Percentiles rank a stretch among this genome's conserved stretches.
These are phyloP conservation scores for Pseudogymnoascus sp. DNA, from an alignment of 2,329 filamentous ascomycete genomes.

Conservation along the genomic window DNA sequence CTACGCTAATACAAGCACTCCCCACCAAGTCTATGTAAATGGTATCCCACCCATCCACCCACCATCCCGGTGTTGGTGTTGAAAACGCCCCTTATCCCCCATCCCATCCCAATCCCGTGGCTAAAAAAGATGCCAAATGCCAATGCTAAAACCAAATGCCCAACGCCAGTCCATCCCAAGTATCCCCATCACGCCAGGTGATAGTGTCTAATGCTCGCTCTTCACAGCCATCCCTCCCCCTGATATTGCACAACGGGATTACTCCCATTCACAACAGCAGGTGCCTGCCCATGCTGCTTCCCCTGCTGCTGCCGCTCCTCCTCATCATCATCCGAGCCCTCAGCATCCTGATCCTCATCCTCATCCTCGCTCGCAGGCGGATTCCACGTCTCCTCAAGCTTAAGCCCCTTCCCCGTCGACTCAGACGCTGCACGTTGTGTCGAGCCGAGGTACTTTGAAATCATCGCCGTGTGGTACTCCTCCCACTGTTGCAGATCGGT, in stretches of 20 bases:
- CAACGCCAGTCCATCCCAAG: neutral
- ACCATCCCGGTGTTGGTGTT: neutral
- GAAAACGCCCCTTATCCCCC: neutral
- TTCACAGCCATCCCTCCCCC: neutral
- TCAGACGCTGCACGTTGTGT: slow-evolving; percentile 34
- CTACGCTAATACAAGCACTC: neutral
- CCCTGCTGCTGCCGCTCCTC: neutral
- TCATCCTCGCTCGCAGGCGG: slow-evolving; percentile 55
- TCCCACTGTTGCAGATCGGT: slow-evolving; percentile 40
- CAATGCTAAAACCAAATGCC: neutral
- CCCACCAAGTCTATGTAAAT: neutral
- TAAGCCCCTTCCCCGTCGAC: slow-evolving; percentile 61
- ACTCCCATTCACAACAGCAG: neutral
- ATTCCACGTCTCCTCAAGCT: slow-evolving; percentile 73
- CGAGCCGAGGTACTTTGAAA: slow-evolving; percentile 45
- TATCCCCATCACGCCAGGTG: neutral
- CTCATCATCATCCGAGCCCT: slow-evolving; percentile 22
- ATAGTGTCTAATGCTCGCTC: neutral
- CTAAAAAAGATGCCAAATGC: neutral
- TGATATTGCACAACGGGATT: neutral
- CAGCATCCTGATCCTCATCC: slow-evolving; percentile 35
- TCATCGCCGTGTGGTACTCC: slow-evolving; percentile 43
- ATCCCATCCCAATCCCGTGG: neutral
- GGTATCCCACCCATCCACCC: neutral
- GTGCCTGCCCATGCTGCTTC: neutral